Evolutionary conservation across 352 stramenopile genomes (phyloP), one percentile per base, ranked within the genome.

Genomic region (Phytophthora litchii): DNA sequence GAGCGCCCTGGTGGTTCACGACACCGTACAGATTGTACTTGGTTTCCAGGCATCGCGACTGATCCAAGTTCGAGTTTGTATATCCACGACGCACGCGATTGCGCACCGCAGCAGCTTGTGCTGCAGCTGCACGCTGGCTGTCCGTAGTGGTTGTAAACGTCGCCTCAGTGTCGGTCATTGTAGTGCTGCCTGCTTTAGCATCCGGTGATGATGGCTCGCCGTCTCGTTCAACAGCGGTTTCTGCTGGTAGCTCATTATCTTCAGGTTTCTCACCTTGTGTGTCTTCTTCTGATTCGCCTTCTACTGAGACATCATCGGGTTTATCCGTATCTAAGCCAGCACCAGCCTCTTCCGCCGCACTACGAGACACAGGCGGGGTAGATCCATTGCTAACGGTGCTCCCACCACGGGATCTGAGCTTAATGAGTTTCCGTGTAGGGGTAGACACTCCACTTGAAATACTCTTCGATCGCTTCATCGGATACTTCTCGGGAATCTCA

Each of bases 11-110:
- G 67, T 96, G 88, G 46, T 96, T 96, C 54, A 94, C 83, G 16
- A 96, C 86, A 35, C 85, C 87, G 58, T 95, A 95, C 20, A 95
- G 59, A 61, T 95, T 86, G 57, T 96, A 96, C 49, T 89, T 89
- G 8, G 86, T 95, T 55, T 95, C 86, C 9, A 95, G 67, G 59
- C 84, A 92, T 17, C 86, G 78, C 31, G 86, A 93, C 62, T 94
- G 79, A 59, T 95, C 86, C 29, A 95, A 71, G 66, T 95, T 95
- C 13, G 86, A 93, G 61, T 95, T 95, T 14, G 86, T 95, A 65
- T 95, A 95, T 16, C 86, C 86, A 42, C 86, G 83, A 43, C 81
- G 82, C 35, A 86, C 74, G 21, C 84, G 84, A 62, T 88, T 93
- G 35, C 80, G 68, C 17, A 83, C 79, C 14, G 72, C 64, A 44